Evolutionary conservation across 1,284 basidiomycete species (phyloP), one percentile per base, ranked within the genome.

Genomic region (Agaricales sp.): DNA sequence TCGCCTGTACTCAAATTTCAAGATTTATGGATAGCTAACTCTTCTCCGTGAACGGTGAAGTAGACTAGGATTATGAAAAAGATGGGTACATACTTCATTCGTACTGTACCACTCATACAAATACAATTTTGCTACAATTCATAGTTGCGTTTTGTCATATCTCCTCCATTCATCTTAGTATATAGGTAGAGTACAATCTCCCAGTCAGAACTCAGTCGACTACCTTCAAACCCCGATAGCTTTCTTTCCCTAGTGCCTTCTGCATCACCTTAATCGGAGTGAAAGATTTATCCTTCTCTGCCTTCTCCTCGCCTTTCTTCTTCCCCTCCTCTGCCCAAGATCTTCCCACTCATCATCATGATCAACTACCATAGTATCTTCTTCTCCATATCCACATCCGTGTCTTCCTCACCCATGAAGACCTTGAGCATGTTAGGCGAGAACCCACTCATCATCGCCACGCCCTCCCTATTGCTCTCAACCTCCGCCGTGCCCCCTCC

Each of bases 371-470:
- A 53, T 56, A n/a, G n/a, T n/a, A n/a, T n/a, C 43, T 59, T 55
- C 13, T 58, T 60, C 46, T 62, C 64, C 38, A 59, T 66, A 52
- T 63, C 67, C 25, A 59, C 65, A 45, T 61, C 65, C 23, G 56
- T 63, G 19, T 67, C 69, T 21, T 59, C 63, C 48, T 73, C 74
- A 16, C 71, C 77, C 73, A 86, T 74, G 58, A 87, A 87, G 51
- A 79, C 70, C 67, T 87, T 87, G 68, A 87, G 62, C 70, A 86
- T 68, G 49, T 75, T 69, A 16, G 77, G 71, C 45, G 78, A 82
- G 56, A 80, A 86, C 46, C 82, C 84, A 55, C 73, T 81, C 65
- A 86, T 69, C 57, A 86, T 64, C 35, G 79, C 77, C 6, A 82
- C 79, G 2, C 83, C 82, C 57, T 72, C 66, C 57, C 66, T 63